A percentile compares a stretch with the other conserved stretches of the same genome.
Evolutionary conservation across 2,329 filamentous ascomycete species (phyloP).

Genomic region (Fusarium compactum): DNA sequence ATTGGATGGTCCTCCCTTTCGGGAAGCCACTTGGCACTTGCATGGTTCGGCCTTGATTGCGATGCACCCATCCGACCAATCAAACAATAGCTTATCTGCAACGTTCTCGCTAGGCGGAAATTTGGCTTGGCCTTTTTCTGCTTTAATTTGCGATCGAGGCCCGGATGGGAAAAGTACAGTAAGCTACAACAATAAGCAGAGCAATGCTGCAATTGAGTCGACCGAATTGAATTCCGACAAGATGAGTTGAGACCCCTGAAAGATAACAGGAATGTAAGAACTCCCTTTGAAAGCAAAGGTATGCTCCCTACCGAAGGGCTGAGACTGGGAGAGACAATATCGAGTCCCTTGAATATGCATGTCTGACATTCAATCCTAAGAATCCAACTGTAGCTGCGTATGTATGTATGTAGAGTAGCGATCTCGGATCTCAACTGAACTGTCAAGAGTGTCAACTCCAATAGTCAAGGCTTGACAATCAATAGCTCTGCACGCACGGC

Average conservation of each 20-base stretch:
- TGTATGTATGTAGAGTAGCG: too few species aligned
- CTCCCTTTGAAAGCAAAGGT: slow-evolving; percentile 7
- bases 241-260: neutral
- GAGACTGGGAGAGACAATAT: slow-evolving; percentile 8
- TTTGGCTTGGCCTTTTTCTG: slow-evolving; percentile 29
- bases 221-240: neutral
- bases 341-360: slow-evolving; percentile 10
- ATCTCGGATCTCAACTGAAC: neutral
- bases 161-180: neutral
- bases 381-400: too few species aligned
- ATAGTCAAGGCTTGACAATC: neutral
- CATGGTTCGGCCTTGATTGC: slow-evolving; percentile 27
- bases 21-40: slow-evolving; percentile 34
- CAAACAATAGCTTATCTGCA: slow-evolving; percentile 16
- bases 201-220: neutral
- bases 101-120: slow-evolving; percentile 28
- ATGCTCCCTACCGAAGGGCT: slow-evolving; percentile 21
- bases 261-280: neutral
- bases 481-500: neutral
- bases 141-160: slow-evolving; percentile 7
- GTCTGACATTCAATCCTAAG: neutral
- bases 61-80: slow-evolving; percentile 18
- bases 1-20: slow-evolving; percentile 27
- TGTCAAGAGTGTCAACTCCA: neutral
- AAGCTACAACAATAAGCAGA: neutral